These are phyloP conservation scores for Strobilomyces echinocephalus DNA, from an alignment of 768 basidiomycete species.

Conservation along the genomic window DNA sequence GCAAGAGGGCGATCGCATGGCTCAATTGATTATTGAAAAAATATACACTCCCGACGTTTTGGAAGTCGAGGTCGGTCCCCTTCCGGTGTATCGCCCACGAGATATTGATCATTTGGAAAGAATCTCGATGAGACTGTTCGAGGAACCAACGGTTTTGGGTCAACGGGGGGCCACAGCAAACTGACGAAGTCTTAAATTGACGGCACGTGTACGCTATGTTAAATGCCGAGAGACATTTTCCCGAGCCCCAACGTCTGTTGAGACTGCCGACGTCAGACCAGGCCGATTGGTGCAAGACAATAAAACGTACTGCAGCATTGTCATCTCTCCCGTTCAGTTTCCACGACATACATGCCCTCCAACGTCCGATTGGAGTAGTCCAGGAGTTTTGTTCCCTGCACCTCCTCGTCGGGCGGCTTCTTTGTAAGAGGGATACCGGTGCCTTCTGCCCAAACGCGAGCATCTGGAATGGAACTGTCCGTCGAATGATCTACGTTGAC, in stretches of 20 bases:
- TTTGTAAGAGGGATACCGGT: slow-evolving; percentile 29
- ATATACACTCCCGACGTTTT: slow-evolving; percentile 82
- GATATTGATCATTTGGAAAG: slow-evolving; percentile 36
- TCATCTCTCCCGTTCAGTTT: slow-evolving; percentile 34
- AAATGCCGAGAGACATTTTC: background rate
- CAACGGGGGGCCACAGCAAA: slow-evolving; percentile 80
- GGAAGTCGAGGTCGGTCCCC: slow-evolving; percentile 67
- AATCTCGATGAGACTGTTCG: slow-evolving; percentile 81
- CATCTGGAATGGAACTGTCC: slow-evolving; percentile 33
- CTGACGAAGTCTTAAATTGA: slow-evolving; percentile 29
- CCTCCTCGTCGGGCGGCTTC: slow-evolving; percentile 19
- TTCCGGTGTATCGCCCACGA: background rate
- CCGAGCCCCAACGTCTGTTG: background rate
- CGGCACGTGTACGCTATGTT: slow-evolving; percentile 4
- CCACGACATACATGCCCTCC: slow-evolving; percentile 58
- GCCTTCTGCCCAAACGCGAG: slow-evolving; percentile 40
- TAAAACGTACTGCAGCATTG: slow-evolving; percentile 1
- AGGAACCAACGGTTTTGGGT: slow-evolving; percentile 87
- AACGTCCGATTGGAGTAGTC: slow-evolving; percentile 45
- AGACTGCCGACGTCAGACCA: background rate
- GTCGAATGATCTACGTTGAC: slow-evolving; percentile 39
- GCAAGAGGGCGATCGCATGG: slow-evolving; percentile 89
- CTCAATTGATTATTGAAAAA: slow-evolving; percentile 89
- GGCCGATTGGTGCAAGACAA: background rate
- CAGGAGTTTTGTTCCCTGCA: slow-evolving; percentile 44